A percentile compares a stretch with the other conserved stretches of the same genome.
Conservation (phyloP, 2,329 filamentous ascomycete genomes). For the Calycina marina region DNA sequence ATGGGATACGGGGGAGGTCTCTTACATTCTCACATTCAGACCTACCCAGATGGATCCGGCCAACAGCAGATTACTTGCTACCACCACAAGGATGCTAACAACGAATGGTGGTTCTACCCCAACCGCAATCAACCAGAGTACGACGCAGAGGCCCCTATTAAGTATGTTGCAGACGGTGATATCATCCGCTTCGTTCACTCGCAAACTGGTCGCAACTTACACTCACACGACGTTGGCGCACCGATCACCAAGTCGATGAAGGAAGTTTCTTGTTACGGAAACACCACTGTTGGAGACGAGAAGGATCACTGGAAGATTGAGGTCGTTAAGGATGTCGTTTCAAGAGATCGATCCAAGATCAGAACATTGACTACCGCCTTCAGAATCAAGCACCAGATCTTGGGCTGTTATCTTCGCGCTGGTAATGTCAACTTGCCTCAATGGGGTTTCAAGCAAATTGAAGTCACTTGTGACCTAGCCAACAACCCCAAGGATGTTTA, state of each 20-base stretch:
- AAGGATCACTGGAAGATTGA: slow-evolving; percentile 97
- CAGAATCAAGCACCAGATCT: slow-evolving; percentile 64
- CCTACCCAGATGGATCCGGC: slow-evolving; percentile 79
- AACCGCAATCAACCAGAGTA: slow-evolving; percentile 67
- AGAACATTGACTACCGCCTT: slow-evolving; percentile 90
- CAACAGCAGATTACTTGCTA: slow-evolving; percentile 99
- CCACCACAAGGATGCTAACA: slow-evolving; percentile 98
- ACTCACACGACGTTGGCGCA: slow-evolving; percentile 82
- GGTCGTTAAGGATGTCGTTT: slow-evolving; percentile 76
- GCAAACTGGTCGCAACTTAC: slow-evolving; percentile 91
- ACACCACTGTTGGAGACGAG: slow-evolving; percentile 85
- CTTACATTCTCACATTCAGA: slow-evolving; percentile 91
- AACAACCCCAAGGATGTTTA: slow-evolving; percentile 89
- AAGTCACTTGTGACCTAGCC: slow-evolving; percentile 85
- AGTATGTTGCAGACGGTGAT: slow-evolving; percentile 64
- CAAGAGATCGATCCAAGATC: slow-evolving; percentile 61
- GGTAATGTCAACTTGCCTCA: slow-evolving; percentile 94
- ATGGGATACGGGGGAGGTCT: slow-evolving; percentile 98
- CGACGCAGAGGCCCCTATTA: slow-evolving; percentile 53
- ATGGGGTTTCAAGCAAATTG: slow-evolving; percentile 99
- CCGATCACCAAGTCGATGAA: slow-evolving; percentile 79
- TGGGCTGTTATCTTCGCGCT: slow-evolving; percentile 88
- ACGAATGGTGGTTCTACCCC: slow-evolving; percentile 98
- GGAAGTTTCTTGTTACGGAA: slow-evolving; percentile 94
- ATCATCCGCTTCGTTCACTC: slow-evolving; percentile 80